Evolutionary conservation across 345 rosid genomes (phyloP), one percentile per base, ranked within the genome.

Genomic region (Linum usitatissimum): DNA sequence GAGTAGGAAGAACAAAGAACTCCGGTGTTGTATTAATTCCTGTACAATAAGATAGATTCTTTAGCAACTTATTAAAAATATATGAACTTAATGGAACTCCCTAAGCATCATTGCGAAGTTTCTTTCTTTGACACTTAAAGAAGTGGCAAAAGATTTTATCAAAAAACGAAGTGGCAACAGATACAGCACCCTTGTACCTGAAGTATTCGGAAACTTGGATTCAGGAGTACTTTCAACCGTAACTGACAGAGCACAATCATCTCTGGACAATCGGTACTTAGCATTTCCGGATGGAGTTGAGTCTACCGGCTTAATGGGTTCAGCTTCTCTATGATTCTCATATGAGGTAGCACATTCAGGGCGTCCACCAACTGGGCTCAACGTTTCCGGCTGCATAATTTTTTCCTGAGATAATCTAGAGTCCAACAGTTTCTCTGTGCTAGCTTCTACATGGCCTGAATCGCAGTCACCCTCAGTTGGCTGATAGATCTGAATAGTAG

Each of bases 1-100:
- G 93, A 1, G 93, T 89, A 60, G 64, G 78, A 61, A 92, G 71
- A 73, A 75, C 61, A 57, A 70, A 65, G 66, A 76, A 70, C 57
- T 77, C 80, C 1, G 74, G 88, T 28, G 86, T 70, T 10, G 13
- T 45, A 39, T 60, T 40, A 70, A 66, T 68, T 38, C 77, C 93
- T 85, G 76, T 54, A 18, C n/a, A 62, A 19, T 19, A 18, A 59
- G 39, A 66, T 18, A 45, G 55, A 30, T 19, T 6, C 28, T 54
- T 6, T 19, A 42, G 56, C 6, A 14, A n/a, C 63, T 19, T 7
- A 21, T 51, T 51, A 28, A 34, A 17, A 55, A 3, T 38, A 53
- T 6, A 58, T 23, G 28, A 36, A 13, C n/a, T n/a, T 53, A 3
- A 7, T 9, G 51, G 17, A 45, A 45, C 38, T 3, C 38, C 5